Conservation (phyloP, 2,329 filamentous ascomycete genomes). For the Pyrenophora teres region DNA sequence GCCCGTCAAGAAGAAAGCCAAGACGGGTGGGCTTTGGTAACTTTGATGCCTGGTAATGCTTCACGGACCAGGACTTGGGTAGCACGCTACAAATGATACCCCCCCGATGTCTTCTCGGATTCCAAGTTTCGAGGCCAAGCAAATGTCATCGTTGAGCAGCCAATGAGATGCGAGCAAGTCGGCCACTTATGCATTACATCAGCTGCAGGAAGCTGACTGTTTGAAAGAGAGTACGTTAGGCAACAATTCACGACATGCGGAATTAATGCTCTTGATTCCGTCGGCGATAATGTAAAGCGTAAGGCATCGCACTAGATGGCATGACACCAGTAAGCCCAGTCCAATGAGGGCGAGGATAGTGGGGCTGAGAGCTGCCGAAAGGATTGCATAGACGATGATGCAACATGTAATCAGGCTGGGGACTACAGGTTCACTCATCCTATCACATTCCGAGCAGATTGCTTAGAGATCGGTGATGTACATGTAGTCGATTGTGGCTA, state of each 20-base stretch:
- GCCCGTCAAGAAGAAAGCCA: conserved; percentile 79
- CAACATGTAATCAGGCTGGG: not conserved
- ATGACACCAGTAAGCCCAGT: not conserved
- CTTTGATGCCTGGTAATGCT: conserved; percentile 80
- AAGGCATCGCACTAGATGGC: not conserved
- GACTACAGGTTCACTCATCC: no score
- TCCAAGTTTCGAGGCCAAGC: not conserved
- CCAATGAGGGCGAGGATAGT: not conserved
- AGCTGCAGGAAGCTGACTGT: not conserved
- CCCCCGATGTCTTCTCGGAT: not conserved
- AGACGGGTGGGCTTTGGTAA: conserved; percentile 85
- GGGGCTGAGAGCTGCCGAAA: not conserved
- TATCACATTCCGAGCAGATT: no score
- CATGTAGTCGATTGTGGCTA: not conserved
- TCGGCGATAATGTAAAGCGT: not conserved
- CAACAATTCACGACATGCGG: not conserved
- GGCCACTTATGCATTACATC: not conserved
- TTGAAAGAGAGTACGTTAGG: not conserved
- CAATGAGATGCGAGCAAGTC: not conserved
- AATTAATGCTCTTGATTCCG: not conserved
- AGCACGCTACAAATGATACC: conserved; percentile 1
- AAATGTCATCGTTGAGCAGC: not conserved
- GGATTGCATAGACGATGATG: not conserved
- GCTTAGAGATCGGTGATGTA: no score
- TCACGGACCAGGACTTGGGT: not conserved